Conservation (phyloP, 2,329 filamentous ascomycete genomes). For the Epichloe gansuensis region DNA sequence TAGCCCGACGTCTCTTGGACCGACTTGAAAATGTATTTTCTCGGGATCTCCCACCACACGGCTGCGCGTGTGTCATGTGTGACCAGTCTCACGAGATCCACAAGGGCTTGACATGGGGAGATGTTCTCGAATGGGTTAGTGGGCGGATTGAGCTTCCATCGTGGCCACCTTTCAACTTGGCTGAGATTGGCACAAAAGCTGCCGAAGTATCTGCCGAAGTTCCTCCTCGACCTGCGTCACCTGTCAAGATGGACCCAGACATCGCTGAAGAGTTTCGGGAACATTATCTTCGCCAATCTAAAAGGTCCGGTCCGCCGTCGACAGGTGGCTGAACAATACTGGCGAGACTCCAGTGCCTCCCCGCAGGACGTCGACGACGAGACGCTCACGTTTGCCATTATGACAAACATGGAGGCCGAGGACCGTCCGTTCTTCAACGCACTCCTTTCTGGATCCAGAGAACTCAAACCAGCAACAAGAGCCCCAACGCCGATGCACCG, state of each 20-base stretch:
- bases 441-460: conserved; percentile 50
- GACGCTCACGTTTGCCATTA: conserved; percentile 83
- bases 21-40: conserved; percentile 90
- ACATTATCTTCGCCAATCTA: conserved; percentile 82
- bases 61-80: conserved; percentile 82
- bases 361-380: conserved; percentile 90
- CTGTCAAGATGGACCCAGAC: conserved; percentile 75
- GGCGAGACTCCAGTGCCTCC: conserved; percentile 61
- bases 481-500: conserved; percentile 59
- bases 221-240: conserved; percentile 44
- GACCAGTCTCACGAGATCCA: conserved; percentile 48
- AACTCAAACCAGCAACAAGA: conserved; percentile 43
- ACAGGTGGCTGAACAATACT: conserved; percentile 78
- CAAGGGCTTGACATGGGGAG: conserved; percentile 81
- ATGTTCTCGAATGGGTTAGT: conserved; percentile 85
- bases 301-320: conserved; percentile 87
- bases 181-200: conserved; percentile 47
- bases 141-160: conserved; percentile 73
- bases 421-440: conserved; percentile 75
- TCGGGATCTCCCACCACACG: conserved; percentile 74
- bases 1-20: conserved; percentile 82
- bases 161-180: conserved; percentile 81
- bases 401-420: conserved; percentile 69
- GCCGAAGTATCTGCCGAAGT: conserved; percentile 49
- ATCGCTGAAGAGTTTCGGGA: conserved; percentile 88